Evolutionary conservation across 371 early-diverging fungal genomes (phyloP).

Genomic region (Actinomucor elegans): DNA sequence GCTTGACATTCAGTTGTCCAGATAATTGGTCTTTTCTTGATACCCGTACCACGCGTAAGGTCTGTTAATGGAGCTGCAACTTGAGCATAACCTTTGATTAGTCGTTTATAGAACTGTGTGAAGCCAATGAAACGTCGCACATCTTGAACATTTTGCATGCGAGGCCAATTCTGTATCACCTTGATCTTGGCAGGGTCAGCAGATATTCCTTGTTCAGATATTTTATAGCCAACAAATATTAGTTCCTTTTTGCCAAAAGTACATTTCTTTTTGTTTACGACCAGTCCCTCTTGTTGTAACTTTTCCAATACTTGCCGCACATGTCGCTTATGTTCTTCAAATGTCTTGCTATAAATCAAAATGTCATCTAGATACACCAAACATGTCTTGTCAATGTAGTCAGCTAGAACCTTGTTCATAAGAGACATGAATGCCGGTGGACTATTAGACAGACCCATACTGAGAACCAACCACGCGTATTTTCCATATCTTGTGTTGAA

Average conservation of each 20-base stretch:
- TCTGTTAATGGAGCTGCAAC: slow-evolving; percentile 37
- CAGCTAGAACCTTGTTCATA: no score
- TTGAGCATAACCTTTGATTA: slow-evolving; percentile 26
- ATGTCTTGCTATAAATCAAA: slow-evolving; percentile 50
- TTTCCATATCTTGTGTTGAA: slow-evolving; percentile 39
- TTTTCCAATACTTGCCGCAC: slow-evolving; percentile 27
- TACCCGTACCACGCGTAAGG: slow-evolving; percentile 24
- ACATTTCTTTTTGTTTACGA: slow-evolving; percentile 42
- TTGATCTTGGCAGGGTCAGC: slow-evolving; percentile 25
- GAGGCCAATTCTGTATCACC: slow-evolving; percentile 19
- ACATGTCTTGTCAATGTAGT: slow-evolving; percentile 57
- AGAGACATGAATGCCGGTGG: slow-evolving; percentile 39
- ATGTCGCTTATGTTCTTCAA: slow-evolving; percentile 45
- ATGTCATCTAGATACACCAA: no score
- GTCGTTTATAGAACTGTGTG: slow-evolving; percentile 28
- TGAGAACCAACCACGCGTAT: slow-evolving; percentile 43
- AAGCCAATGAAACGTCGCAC: slow-evolving; percentile 26
- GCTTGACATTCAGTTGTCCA: slow-evolving; percentile 22
- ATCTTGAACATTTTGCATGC: slow-evolving; percentile 19
- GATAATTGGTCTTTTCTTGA: no score
- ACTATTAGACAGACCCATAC: slow-evolving; percentile 49
- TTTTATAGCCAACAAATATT: slow-evolving; percentile 40
- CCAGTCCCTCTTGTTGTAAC: background rate
- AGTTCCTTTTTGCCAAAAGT: slow-evolving; percentile 31
- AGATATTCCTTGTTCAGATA: slow-evolving; percentile 26